phyloP scores from a whole-genome alignment of 495 filamentous ascomycete genomes.

The Sordaria brevicollis region DNA sequence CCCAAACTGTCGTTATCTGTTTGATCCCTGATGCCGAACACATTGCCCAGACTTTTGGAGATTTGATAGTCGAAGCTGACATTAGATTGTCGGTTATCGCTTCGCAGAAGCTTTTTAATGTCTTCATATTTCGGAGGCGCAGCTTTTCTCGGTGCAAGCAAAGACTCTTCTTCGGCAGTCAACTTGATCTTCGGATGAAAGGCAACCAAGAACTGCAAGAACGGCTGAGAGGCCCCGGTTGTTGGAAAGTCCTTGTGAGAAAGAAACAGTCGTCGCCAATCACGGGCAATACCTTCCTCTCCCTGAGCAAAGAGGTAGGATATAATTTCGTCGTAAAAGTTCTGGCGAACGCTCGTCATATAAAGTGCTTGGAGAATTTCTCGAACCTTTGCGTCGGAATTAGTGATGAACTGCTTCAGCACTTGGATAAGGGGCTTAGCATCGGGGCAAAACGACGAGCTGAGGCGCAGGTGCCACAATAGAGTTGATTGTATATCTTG shows the following conservation, averaged over 20 bases:
- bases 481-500: constrained; percentile 21
- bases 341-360: constrained; percentile 38
- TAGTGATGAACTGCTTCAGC: constrained; percentile 21
- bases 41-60: constrained; percentile 32
- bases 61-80: constrained; percentile 25
- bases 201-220: constrained; percentile 23
- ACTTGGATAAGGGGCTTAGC: constrained; percentile 18
- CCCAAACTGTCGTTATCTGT: constrained; percentile 50
- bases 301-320: constrained; percentile 42
- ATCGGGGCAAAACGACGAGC: constrained; percentile 22
- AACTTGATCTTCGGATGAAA: constrained; percentile 19
- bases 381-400: constrained; percentile 14
- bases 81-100: not conserved
- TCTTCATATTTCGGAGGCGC: not conserved
- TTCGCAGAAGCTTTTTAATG: not conserved
- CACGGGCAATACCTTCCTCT: constrained; percentile 37
- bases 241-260: constrained; percentile 22
- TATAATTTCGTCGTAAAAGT: constrained; percentile 53
- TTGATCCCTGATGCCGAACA: constrained; percentile 37
- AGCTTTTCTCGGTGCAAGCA: not conserved
- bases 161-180: not conserved
- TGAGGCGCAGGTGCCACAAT: constrained; percentile 27
- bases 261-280: constrained; percentile 43
- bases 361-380: constrained; percentile 34
- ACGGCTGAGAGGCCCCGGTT: constrained; percentile 15